Percentiles rank a stretch among this genome's conserved stretches.
Conservation (phyloP, 2,329 filamentous ascomycete genomes). For the Penicillium hordei region DNA sequence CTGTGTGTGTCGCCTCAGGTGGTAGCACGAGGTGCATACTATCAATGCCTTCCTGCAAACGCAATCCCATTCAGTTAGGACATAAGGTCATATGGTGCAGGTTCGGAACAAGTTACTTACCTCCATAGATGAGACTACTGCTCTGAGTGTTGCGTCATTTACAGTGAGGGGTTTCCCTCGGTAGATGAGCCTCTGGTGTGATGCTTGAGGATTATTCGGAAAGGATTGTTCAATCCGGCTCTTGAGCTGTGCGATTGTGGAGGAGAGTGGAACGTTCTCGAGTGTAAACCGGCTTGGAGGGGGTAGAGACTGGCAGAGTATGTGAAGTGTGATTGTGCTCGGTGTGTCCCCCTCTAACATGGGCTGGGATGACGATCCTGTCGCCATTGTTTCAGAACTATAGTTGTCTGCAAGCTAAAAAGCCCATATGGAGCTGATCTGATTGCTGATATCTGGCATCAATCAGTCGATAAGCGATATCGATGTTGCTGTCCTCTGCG, state of each 20-base stretch:
- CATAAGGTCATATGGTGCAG: neutral
- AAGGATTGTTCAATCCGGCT: constrained; percentile 51
- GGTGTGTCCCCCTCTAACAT: neutral
- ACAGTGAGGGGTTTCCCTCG: constrained; percentile 54
- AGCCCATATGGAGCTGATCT: neutral
- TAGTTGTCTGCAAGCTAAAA: neutral
- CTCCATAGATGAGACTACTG: constrained; percentile 52
- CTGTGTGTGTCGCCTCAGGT: neutral
- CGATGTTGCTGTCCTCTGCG: neutral
- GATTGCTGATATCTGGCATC: constrained; percentile 14
- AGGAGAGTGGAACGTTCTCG: constrained; percentile 36
- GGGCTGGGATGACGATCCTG: constrained; percentile 3
- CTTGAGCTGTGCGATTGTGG: constrained; percentile 56
- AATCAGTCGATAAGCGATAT: constrained; percentile 5
- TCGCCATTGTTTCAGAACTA: constrained; percentile 6
- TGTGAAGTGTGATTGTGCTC: constrained; percentile 35
- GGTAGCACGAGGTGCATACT: constrained; percentile 11
- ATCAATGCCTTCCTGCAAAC: neutral
- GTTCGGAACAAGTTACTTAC: constrained; percentile 39
- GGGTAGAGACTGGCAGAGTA: constrained; percentile 44
- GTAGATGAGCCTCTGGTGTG: constrained; percentile 59
- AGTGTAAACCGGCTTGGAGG: constrained; percentile 41
- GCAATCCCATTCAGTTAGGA: neutral
- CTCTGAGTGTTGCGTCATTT: constrained; percentile 49
- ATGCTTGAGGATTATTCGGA: constrained; percentile 46